Base-by-base conservation (phyloP, 2,329 filamentous ascomycete species). In the Teratosphaeria epicoccoides region DNA sequence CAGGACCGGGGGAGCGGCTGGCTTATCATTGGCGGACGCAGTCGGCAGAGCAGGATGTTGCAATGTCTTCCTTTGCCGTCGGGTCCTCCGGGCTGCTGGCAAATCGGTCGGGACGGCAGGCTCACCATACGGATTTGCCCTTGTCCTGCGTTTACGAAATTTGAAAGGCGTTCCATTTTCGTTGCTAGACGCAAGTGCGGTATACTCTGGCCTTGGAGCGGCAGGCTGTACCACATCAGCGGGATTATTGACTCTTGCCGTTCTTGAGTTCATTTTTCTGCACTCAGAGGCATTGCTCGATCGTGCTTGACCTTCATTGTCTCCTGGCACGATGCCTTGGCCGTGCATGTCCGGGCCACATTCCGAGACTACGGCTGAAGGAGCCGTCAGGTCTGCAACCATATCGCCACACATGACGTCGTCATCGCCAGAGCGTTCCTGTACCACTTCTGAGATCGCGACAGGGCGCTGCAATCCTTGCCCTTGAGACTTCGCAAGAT, bases 81-180 rank as follows among this genome's bases (percentile, higher is more conserved):
- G 3, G 17, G 5, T 43, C 17, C 10, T n/a, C 11, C 28, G 45
- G 17, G 20, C 25, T n/a, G 24, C 23, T 28, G 33, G n/a, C 12
- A 47, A 43, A n/a, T n/a, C n/a, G n/a, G n/a, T 9, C 6, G n/a
- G 2, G 25, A 11, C n/a, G 46, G 37, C n/a, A 3, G 14, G 17
- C 33, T n/a, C 25, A 22, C 23, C 46, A 23, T 46, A 11, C 4
- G 24, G 22, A 25, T 52, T 46, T 6, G 26, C 22, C 37, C 26
- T 26, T 24, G 24, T 43, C 3, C 49, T 43, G 12, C 59, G 56
- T 50, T 63, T 64, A 28, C 61, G 59, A 47, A 60, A 65, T 48
- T 61, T 43, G 33, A 65, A 63, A 5, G 63, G 63, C 25, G 62
- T 62, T 3, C 25, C 44, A 46, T 23, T 28, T 9, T 46, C 25